Evolutionary conservation across 2,329 filamentous ascomycete species (phyloP), one percentile per base, ranked within the genome.

Genomic region (Alternaria ventricosa): DNA sequence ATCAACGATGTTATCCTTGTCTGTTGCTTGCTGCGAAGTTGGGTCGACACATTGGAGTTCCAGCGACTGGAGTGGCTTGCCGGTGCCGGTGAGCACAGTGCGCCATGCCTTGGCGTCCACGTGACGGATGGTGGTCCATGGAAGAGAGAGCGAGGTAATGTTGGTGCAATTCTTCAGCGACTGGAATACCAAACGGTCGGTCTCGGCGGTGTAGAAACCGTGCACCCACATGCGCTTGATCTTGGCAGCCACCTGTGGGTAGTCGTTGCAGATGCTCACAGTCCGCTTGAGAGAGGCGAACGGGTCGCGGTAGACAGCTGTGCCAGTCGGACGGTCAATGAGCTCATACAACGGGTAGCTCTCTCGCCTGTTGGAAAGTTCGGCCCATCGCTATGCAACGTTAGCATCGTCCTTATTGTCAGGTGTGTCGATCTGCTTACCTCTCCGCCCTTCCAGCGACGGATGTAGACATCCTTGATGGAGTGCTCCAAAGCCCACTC

Each of bases 221-320:
- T 86, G 83, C 73, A 87, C 86, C 84, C 84, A 87, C 70, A 87
- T 79, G 49, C 84, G 83, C 59, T 81, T 83, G 59, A 87, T 84
- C 69, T 85, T 81, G 22, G 78, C 76, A 4, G 84, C 84, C 10
- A 86, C 77, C 28, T 79, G 73, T 2, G 84, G 82, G 54, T 81
- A 82, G 43, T 79, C 69, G 36, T 77, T 74, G 70, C 87, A 83
- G 23, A 86, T 81, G 33, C 76, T 74, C 20, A 82, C 80, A 5
- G 84, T 86, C 41, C 82, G 77, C 73, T 81, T 82, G 55, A 87
- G 78, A 1, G 82, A 83, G 56, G 79, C 78, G 73, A 84, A 86
- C 1, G 85, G 85, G 72, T 87, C 83, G 55, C 83, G 84, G 74
- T 85, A 86, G 64, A 87, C 84, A 49, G 82, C 82, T 28, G 81